These are phyloP conservation scores for Physcomitrellopsis africana DNA, from an alignment of 225 moss, liverwort and hornwort genomes.

Conservation along the genomic window DNA sequence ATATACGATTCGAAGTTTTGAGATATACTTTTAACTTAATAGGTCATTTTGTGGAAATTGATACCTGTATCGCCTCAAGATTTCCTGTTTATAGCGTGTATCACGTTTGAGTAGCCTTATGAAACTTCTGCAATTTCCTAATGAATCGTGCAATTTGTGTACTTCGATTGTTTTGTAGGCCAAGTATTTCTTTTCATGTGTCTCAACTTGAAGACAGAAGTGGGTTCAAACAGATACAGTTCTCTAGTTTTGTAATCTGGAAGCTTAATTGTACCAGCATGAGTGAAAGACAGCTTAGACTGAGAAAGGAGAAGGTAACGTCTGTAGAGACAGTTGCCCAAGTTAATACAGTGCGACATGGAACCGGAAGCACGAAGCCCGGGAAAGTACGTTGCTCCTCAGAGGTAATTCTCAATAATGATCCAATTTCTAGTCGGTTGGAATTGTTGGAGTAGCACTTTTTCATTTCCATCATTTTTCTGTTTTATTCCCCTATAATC, in stretches of 20 bases:
- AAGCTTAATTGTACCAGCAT: conserved; percentile 34
- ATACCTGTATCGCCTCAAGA: not conserved
- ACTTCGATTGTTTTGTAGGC: conserved; percentile 5
- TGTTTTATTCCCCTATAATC: not conserved
- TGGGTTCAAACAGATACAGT: conserved; percentile 31
- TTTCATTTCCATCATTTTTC: conserved; percentile 15
- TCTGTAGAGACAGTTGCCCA: conserved; percentile 19
- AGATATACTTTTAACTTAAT: no score
- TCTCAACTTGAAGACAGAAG: not conserved
- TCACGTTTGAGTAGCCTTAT: not conserved
- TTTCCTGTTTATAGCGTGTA: not conserved
- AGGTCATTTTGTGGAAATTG: not conserved
- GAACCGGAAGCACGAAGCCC: conserved; percentile 20
- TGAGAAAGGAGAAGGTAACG: conserved; percentile 40
- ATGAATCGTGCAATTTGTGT: not conserved
- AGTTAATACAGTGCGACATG: conserved; percentile 31
- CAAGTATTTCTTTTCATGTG: not conserved
- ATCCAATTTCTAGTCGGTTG: conserved; percentile 1
- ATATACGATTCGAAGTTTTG: no score
- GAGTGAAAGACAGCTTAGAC: conserved; percentile 46
- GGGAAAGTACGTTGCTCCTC: not conserved
- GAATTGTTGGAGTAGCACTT: conserved; percentile 2
- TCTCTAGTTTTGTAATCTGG: conserved; percentile 21
- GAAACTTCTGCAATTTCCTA: not conserved
- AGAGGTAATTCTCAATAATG: conserved; percentile 28